Evolutionary conservation across 2,329 filamentous ascomycete genomes (phyloP), one percentile per base, ranked within the genome.

Genomic region (Colletotrichum theobromicola): DNA sequence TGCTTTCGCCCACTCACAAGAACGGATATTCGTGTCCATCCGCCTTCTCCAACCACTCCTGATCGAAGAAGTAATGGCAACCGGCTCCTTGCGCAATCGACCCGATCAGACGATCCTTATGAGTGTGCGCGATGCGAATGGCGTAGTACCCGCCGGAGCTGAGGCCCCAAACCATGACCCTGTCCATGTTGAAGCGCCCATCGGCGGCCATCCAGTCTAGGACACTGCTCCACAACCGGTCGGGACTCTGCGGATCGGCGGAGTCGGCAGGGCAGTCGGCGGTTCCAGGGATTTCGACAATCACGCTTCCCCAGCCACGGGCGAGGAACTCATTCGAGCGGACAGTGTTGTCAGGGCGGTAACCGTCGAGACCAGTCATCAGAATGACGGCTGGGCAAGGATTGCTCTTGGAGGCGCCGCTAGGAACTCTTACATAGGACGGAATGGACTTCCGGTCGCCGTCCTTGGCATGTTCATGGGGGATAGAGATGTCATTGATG

Each of bases 1-100:
- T 30, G 55, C n/a, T 4, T 26, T 4, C 16, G 4, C 53, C 21
- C 4, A 83, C 84, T 82, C 75, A 88, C 85, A 82, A 77, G 77
- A 93, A 93, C 2, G 91, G 91, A 80, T 93, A 94, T 83, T 94
- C 92, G 77, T 93, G 91, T 24, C 90, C 88, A 76, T 93, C 91
- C 0, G 90, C 91, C 77, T 85, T 88, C 66, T 88, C 87, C 46
- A 94, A 81, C 90, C 90, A 91, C 53, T 89, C 87, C 7, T 81
- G 79, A 15, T 84, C 85, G 77, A 90, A 87, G 78, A 90, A 90
- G 77, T 89, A 84, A 80, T 92, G 90, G 15, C 85, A 87, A 0
- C 89, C 89, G 4, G 89, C 89, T 0, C 90, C 90, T 77, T 92
- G 90, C 16, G 91, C 92, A 24, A 94, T 86, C 26, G 83, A 82